These are phyloP conservation scores for Salix viminalis DNA, from an alignment of 345 rosid genomes.

Conservation along the genomic window DNA sequence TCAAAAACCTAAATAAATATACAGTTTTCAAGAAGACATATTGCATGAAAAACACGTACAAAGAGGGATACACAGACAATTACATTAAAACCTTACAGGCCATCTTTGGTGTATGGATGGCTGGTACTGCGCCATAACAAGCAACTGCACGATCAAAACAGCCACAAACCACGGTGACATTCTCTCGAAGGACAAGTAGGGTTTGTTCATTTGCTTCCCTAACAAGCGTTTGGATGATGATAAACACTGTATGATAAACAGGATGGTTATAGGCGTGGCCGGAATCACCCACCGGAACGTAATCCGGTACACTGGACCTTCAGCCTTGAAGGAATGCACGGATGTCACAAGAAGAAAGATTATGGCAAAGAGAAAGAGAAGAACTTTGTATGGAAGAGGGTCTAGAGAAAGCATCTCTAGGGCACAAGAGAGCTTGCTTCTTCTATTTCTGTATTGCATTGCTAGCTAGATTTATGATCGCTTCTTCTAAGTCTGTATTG, in stretches of 20 bases:
- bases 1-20: too few species aligned
- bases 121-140: constrained; percentile 10
- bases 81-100: not conserved
- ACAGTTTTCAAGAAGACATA: too few species aligned
- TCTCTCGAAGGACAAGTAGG: not conserved
- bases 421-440: not conserved
- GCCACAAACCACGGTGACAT: constrained; percentile 1
- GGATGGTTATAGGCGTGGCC: not conserved
- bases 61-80: too few species aligned
- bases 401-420: not conserved
- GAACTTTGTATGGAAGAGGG: constrained; percentile 3
- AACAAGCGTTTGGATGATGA: not conserved
- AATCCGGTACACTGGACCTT: not conserved
- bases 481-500: not conserved
- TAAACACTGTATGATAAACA: not conserved
- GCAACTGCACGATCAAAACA: constrained; percentile 11
- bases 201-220: too few species aligned
- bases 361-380: constrained; percentile 1
- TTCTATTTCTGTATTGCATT: not conserved
- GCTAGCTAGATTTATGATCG: not conserved
- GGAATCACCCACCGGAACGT: not conserved
- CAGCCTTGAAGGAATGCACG: not conserved
- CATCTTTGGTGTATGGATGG: not conserved
- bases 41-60: too few species aligned
- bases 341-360: not conserved